phyloP scores from a whole-genome alignment of 768 basidiomycete genomes.

The Lactarius evosmus region DNA sequence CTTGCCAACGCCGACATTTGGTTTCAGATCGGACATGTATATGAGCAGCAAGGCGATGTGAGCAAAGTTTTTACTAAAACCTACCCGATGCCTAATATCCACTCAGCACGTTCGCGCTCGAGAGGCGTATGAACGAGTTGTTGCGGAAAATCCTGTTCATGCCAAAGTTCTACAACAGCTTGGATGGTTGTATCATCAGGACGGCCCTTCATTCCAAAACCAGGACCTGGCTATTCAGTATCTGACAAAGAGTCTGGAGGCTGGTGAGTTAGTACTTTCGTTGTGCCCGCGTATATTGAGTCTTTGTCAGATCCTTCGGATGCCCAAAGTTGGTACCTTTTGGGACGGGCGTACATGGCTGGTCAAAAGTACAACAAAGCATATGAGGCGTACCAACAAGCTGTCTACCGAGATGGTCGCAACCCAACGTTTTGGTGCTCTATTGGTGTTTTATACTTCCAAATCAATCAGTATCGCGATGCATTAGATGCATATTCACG shows the following conservation, averaged over 20 bases:
- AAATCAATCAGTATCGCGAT: constrained; percentile 99
- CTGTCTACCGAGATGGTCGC: constrained; percentile 96
- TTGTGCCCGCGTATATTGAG: constrained; percentile 10
- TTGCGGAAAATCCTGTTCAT: constrained; percentile 88
- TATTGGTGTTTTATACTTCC: constrained; percentile 98
- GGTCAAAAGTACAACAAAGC: constrained; percentile 99
- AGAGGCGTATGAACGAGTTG: constrained; percentile 94
- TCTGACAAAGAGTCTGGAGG: constrained; percentile 92
- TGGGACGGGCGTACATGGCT: constrained; percentile 98
- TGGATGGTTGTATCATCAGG: constrained; percentile 96
- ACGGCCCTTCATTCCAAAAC: constrained; percentile 91
- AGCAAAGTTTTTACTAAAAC: constrained; percentile 31
- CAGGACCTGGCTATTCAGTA: constrained; percentile 93
- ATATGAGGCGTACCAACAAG: constrained; percentile 99
- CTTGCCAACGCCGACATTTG: constrained; percentile 97
- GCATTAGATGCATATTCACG: constrained; percentile 98
- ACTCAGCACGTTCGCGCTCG: constrained; percentile 81
- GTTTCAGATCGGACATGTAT: constrained; percentile 99
- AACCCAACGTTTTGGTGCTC: constrained; percentile 99
- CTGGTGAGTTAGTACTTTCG: constrained; percentile 55
- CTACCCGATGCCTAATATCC: constrained; percentile 23
- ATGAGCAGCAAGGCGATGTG: constrained; percentile 96
- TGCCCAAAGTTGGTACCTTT: constrained; percentile 98
- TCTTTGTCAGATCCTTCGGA: constrained; percentile 75
- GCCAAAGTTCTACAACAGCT: constrained; percentile 98